phyloP scores from a whole-genome alignment of 106 monocot species.

The Allium fistulosum region DNA sequence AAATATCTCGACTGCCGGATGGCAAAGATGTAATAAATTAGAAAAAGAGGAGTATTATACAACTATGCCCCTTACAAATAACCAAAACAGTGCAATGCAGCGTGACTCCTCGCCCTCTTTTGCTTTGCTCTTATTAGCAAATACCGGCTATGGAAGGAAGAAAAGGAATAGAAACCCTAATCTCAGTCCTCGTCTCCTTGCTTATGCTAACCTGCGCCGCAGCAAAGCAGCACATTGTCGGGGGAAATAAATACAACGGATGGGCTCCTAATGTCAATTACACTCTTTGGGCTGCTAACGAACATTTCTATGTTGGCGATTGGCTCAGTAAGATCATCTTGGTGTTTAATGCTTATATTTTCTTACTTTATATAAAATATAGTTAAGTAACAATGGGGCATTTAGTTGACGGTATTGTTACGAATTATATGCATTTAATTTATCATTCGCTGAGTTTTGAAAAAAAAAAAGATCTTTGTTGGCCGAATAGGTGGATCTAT shows the following conservation, averaged over 20 bases:
- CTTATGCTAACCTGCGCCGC: constrained; percentile 5
- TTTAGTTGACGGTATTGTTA: too few relatives aligned
- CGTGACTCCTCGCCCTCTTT: too few relatives aligned
- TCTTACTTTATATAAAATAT: neutral
- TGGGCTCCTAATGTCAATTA: constrained; percentile 28
- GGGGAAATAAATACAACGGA: constrained; percentile 2
- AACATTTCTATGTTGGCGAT: constrained; percentile 24
- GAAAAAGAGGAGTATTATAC: too few relatives aligned
- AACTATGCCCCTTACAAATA: too few relatives aligned
- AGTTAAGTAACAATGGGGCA: too few relatives aligned
- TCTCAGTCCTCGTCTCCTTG: neutral
- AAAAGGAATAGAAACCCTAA: neutral
- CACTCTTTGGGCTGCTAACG: constrained; percentile 20
- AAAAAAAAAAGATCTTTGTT: too few relatives aligned
- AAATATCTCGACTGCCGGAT: too few relatives aligned
- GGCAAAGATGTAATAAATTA: too few relatives aligned
- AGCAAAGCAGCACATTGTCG: constrained; percentile 14
- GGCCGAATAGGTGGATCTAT: too few relatives aligned
- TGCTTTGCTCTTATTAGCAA: too few relatives aligned
- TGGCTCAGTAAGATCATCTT: constrained; percentile 20
- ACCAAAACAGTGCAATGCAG: too few relatives aligned
- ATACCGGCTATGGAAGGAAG: too few relatives aligned
- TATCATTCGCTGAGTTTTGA: neutral
- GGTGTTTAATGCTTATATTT: neutral
- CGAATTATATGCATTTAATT: neutral